Evolutionary conservation across 2,329 filamentous ascomycete species (phyloP), one percentile per base, ranked within the genome.

Genomic region (Aspergillus sp.): DNA sequence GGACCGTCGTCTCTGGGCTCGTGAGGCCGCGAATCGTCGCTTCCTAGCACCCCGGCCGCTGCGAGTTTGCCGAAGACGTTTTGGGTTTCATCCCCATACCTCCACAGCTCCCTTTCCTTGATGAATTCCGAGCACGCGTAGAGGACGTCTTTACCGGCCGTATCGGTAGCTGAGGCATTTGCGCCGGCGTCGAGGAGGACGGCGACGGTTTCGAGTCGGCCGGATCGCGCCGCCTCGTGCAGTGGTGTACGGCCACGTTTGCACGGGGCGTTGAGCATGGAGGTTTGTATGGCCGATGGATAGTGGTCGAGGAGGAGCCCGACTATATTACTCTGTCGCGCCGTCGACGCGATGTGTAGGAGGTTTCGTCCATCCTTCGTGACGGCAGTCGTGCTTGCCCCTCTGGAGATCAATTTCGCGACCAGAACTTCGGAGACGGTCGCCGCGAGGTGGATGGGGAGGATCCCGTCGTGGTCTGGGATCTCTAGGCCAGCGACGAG

Each of bases 191-290:
- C 11, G 5, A 70, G 57, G 1, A 70, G 59, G 1, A 69, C 41
- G 7, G 22, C 54, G 13, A 68, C 64, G 7, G 63, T 68, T 38
- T 71, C 69, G 19, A 59, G 22, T 28, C 66, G 59, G n/a, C 68
- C 66, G 30, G 68, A 70, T 15, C 59, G 59, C 46, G 64, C 68
- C 2, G 69, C 69, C n/a, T 64, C 51, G 50, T 71, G 69, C 6
- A 71, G 51, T 2, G 68, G 66, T 3, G 68, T 66, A 11, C 61
- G 46, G 4, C 68, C 64, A 5, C 64, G 28, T 45, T 62, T 54
- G 13, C 63, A 62, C 13, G 28, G 43, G 11, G 55, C 49, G 54
- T 67, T 68, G 34, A 70, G 41, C 23, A 62, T 51, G 0, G 45
- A 38, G 8, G 31, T 31, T 28, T 64, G 53, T 13, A 43, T 11